Conservation (phyloP, 1,139 yeast genomes). For the Candida pseudoviswanathii region DNA sequence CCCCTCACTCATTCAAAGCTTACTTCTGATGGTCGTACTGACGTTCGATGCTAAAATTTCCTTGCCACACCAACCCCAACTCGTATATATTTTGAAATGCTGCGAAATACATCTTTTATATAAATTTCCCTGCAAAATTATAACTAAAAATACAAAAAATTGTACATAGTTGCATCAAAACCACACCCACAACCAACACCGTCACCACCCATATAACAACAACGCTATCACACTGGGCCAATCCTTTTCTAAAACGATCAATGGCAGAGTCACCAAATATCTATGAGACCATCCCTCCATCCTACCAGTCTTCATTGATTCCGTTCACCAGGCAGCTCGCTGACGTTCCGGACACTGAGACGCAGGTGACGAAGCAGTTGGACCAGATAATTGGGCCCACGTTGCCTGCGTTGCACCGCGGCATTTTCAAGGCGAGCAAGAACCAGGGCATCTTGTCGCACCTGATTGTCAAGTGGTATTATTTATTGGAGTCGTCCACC, state of each 20-base stretch:
- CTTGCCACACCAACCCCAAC: background rate
- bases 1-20: no score
- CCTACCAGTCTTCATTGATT: slow-evolving; percentile 5
- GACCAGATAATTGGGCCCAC: slow-evolving; percentile 7
- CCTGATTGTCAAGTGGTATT: background rate
- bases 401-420: slow-evolving; percentile 7
- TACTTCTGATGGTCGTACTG: background rate
- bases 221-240: background rate
- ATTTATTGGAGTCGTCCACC: slow-evolving; percentile 2
- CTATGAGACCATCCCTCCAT: slow-evolving; percentile 3
- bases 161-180: background rate
- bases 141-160: background rate
- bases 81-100: slow-evolving; percentile 2
- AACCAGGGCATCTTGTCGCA: slow-evolving; percentile 1
- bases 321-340: slow-evolving; percentile 3
- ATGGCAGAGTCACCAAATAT: slow-evolving; percentile 1
- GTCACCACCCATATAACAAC: background rate
- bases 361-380: background rate
- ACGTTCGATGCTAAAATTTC: background rate
- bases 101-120: background rate
- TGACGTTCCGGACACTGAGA: slow-evolving; percentile 5
- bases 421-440: slow-evolving; percentile 4
- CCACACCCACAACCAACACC: background rate
- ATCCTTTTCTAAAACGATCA: background rate
- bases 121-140: background rate